These are phyloP conservation scores for Neurospora sp. DNA, from an alignment of 495 filamentous ascomycete genomes.

Conservation along the genomic window DNA sequence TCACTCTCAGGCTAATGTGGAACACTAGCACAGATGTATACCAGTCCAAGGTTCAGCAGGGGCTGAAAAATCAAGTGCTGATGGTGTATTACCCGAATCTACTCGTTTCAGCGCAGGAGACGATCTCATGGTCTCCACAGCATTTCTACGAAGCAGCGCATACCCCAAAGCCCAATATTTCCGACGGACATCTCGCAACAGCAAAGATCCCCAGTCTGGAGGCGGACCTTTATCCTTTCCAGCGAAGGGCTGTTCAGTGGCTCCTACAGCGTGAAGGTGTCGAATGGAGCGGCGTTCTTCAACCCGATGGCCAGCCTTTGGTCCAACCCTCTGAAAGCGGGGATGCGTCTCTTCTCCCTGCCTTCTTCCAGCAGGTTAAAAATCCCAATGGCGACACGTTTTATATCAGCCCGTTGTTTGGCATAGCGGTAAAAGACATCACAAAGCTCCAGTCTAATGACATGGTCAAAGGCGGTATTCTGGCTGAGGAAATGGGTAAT, in stretches of 20 bases:
- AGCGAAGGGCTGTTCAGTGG: slow-evolving; percentile 36
- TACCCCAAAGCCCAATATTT: slow-evolving; percentile 18
- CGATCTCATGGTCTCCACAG: slow-evolving; percentile 22
- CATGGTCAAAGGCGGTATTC: slow-evolving; percentile 51
- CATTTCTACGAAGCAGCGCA: slow-evolving; percentile 38
- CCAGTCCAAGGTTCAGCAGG: slow-evolving; percentile 6
- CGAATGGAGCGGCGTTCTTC: slow-evolving; percentile 12
- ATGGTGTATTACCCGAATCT: slow-evolving; percentile 18
- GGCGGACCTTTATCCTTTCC: slow-evolving; percentile 34
- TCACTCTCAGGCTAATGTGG: slow-evolving; percentile 17
- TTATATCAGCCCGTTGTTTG: slow-evolving; percentile 53
- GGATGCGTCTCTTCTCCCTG: neutral
- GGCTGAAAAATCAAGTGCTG: slow-evolving; percentile 13
- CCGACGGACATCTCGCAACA: slow-evolving; percentile 10
- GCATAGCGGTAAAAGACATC: slow-evolving; percentile 46
- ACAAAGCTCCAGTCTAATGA: slow-evolving; percentile 34
- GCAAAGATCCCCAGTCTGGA: slow-evolving; percentile 20
- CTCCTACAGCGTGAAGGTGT: slow-evolving; percentile 35
- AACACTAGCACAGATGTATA: slow-evolving; percentile 11
- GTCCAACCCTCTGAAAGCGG: slow-evolving; percentile 7
- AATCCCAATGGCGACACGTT: slow-evolving; percentile 24
- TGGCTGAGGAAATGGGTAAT: slow-evolving; percentile 84
- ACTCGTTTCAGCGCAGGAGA: neutral
- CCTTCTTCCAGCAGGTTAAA: slow-evolving; percentile 8
- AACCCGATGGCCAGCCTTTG: slow-evolving; percentile 1